Conservation (phyloP, 192 early-diverging fungal genomes). For the Coemansia sp. region DNA sequence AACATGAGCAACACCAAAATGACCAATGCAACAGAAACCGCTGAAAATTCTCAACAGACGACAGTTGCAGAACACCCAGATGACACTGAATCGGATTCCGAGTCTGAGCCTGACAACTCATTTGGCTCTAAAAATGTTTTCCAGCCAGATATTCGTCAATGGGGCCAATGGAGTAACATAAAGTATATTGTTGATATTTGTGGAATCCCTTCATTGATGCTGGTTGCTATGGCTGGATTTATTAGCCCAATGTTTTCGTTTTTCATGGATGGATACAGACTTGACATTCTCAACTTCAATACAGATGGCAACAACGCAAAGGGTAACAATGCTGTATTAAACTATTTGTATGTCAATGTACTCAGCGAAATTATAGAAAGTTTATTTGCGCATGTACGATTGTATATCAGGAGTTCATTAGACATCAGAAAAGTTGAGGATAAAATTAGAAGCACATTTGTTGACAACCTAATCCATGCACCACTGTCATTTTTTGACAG, state of each 20-base stretch:
- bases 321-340: neutral
- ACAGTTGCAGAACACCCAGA: too few species aligned
- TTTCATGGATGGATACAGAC: slow-evolving; percentile 13
- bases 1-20: neutral
- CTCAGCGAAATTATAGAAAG: slow-evolving; percentile 5
- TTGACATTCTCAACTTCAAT: neutral
- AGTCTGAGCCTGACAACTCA: too few species aligned
- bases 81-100: too few species aligned
- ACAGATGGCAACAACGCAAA: neutral
- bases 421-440: slow-evolving; percentile 3
- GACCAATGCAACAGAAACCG: neutral
- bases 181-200: slow-evolving; percentile 16
- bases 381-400: neutral
- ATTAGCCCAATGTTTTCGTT: slow-evolving; percentile 15
- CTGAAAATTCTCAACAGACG: neutral
- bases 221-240: slow-evolving; percentile 14
- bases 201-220: slow-evolving; percentile 13
- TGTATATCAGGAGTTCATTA: neutral
- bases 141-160: slow-evolving; percentile 3
- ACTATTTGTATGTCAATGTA: slow-evolving; percentile 24
- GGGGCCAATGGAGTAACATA: slow-evolving; percentile 4
- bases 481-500: neutral
- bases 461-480: neutral
- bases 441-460: neutral
- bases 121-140: slow-evolving; percentile 14